Conservation (phyloP, 805 yeast genomes). For the Candida pseudoglaebosa region DNA sequence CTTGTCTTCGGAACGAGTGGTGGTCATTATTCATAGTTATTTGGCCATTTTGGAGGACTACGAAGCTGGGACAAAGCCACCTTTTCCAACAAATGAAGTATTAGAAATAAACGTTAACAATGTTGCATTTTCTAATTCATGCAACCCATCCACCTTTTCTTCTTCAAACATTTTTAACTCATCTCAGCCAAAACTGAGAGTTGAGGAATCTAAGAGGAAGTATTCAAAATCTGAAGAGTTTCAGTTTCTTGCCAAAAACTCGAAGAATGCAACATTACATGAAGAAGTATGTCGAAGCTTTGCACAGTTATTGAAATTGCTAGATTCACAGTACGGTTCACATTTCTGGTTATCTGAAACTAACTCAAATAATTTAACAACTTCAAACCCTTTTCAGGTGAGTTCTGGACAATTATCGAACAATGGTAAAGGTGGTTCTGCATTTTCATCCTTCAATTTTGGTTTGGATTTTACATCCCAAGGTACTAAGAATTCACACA, state of each 20-base stretch:
- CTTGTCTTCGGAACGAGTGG: slow-evolving; percentile 64
- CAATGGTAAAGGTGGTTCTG: slow-evolving; percentile 29
- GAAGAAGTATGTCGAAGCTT: slow-evolving; percentile 66
- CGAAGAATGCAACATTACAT: slow-evolving; percentile 52
- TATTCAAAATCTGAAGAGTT: slow-evolving; percentile 23
- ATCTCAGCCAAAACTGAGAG: not conserved
- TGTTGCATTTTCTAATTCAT: not conserved
- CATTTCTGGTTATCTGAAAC: slow-evolving; percentile 28
- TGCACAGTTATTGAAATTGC: slow-evolving; percentile 48
- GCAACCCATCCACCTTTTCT: not conserved
- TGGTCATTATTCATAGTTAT: slow-evolving; percentile 68
- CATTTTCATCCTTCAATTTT: slow-evolving; percentile 39
- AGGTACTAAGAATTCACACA: slow-evolving; percentile 34
- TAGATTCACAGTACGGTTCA: slow-evolving; percentile 55
- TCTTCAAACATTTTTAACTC: not conserved
- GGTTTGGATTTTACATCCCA: slow-evolving; percentile 34
- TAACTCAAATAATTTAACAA: slow-evolving; percentile 10
- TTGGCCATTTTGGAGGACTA: slow-evolving; percentile 65
- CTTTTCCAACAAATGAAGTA: slow-evolving; percentile 52
- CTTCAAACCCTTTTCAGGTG: slow-evolving; percentile 3
- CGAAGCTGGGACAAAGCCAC: slow-evolving; percentile 54
- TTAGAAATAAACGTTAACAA: not conserved
- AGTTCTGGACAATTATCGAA: slow-evolving; percentile 5
- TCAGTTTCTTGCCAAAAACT: slow-evolving; percentile 36
- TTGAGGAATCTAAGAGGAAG: not conserved